These are phyloP conservation scores for Psilocybe sp. DNA, from an alignment of 768 basidiomycete genomes.

Conservation along the genomic window DNA sequence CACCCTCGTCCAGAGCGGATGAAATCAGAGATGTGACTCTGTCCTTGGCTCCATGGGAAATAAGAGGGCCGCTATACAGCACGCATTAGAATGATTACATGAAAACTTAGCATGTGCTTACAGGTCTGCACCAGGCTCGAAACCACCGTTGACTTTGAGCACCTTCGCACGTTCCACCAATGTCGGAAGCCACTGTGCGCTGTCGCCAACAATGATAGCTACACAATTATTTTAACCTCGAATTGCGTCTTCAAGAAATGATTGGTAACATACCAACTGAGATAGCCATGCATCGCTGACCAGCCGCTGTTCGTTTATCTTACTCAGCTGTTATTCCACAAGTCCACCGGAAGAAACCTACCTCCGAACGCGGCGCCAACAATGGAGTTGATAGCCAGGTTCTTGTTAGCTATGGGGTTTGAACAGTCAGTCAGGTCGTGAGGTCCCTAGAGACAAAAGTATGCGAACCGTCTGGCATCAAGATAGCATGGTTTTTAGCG, in stretches of 20 bases:
- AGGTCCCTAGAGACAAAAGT: not conserved
- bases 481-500: conserved; percentile 94
- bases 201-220: conserved; percentile 82
- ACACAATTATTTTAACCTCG: not conserved
- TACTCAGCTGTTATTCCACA: not conserved
- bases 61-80: conserved; percentile 62
- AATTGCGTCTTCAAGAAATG: not conserved
- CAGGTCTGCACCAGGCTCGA: conserved; percentile 86
- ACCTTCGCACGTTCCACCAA: conserved; percentile 77
- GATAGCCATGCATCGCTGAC: conserved; percentile 96
- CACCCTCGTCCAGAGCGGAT: conserved; percentile 77
- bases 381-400: conserved; percentile 87
- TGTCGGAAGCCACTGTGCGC: conserved; percentile 81
- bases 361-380: conserved; percentile 93
- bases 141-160: conserved; percentile 86
- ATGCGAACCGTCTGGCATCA: conserved; percentile 87
- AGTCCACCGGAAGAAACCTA: conserved; percentile 24
- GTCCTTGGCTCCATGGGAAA: conserved; percentile 78
- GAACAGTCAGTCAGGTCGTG: not conserved
- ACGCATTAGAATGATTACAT: not conserved
- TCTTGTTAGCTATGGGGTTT: conserved; percentile 74
- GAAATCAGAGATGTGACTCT: conserved; percentile 74
- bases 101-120: conserved; percentile 21
- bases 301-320: conserved; percentile 62
- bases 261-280: conserved; percentile 66